These are phyloP conservation scores for Colletotrichum salicis DNA, from an alignment of 2,329 filamentous ascomycete genomes.

Conservation along the genomic window DNA sequence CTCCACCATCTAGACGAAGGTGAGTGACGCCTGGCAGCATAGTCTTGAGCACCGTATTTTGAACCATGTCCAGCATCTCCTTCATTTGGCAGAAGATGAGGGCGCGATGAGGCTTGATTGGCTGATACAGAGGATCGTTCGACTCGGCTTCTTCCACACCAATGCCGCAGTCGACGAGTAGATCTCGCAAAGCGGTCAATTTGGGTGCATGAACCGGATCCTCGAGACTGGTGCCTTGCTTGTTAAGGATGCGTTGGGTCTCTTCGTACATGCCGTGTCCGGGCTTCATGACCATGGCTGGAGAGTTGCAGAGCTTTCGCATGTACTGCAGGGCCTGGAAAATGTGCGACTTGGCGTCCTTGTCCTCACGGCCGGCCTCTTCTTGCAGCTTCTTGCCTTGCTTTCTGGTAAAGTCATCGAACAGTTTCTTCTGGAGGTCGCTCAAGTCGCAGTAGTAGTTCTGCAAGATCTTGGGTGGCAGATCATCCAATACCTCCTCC, in stretches of 20 bases:
- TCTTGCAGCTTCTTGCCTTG: conserved; percentile 89
- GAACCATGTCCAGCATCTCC: conserved; percentile 99
- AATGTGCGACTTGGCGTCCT: conserved; percentile 96
- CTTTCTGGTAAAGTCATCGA: conserved; percentile 95
- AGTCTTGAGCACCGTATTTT: conserved; percentile 89
- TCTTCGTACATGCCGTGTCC: conserved; percentile 90
- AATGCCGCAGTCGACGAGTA: conserved; percentile 98
- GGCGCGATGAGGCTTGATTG: conserved; percentile 94
- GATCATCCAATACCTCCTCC: conserved; percentile 94
- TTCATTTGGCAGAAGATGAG: conserved; percentile 99
- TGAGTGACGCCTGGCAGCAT: conserved; percentile 94
- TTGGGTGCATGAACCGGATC: conserved; percentile 93
- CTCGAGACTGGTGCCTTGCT: conserved; percentile 82
- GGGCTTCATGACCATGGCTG: conserved; percentile 94
- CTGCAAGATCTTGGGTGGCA: conserved; percentile 97
- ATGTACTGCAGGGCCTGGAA: conserved; percentile 99
- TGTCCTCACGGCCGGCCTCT: conserved; percentile 85
- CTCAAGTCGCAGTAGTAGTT: conserved; percentile 99
- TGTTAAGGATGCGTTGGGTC: conserved; percentile 82
- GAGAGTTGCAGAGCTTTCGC: conserved; percentile 98
- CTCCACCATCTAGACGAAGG: conserved; percentile 90
- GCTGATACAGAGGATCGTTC: conserved; percentile 73
- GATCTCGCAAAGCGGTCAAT: conserved; percentile 86
- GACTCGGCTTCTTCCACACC: conserved; percentile 76
- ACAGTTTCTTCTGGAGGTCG: conserved; percentile 92